phyloP scores from a whole-genome alignment of 2,329 filamentous ascomycete species.

The Cadophora gregata region DNA sequence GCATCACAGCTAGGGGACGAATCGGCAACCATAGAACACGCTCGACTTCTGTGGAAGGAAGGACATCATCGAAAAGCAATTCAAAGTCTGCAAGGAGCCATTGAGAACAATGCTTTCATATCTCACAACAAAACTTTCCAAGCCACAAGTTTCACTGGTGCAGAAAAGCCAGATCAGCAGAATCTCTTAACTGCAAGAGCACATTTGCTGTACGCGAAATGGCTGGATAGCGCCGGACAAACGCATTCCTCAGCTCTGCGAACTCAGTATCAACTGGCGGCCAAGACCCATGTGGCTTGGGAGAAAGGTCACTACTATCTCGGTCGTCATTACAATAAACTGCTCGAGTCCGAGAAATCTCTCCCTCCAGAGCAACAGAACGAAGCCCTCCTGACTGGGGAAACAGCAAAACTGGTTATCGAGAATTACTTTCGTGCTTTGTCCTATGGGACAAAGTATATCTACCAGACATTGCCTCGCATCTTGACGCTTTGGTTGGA shows the following conservation, averaged over 20 bases:
- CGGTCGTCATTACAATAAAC: constrained; percentile 95
- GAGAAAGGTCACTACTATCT: constrained; percentile 98
- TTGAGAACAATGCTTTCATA: constrained; percentile 79
- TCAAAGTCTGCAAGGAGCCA: constrained; percentile 85
- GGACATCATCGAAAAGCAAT: constrained; percentile 95
- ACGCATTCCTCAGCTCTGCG: constrained; percentile 83
- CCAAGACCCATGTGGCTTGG: constrained; percentile 75
- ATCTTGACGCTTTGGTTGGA: constrained; percentile 94
- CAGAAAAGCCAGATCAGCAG: constrained; percentile 50
- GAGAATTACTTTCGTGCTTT: constrained; percentile 92
- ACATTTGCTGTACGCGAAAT: constrained; percentile 89
- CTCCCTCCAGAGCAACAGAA: constrained; percentile 79
- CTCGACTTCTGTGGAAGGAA: constrained; percentile 90
- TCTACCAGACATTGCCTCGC: constrained; percentile 92
- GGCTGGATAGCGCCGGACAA: constrained; percentile 94
- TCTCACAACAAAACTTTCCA: constrained; percentile 41
- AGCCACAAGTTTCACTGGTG: constrained; percentile 32
- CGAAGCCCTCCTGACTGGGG: constrained; percentile 78
- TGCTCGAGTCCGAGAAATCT: constrained; percentile 85
- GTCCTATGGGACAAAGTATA: constrained; percentile 89
- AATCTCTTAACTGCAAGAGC: constrained; percentile 75
- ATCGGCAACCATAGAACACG: constrained; percentile 92
- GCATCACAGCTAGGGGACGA: constrained; percentile 84
- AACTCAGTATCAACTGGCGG: constrained; percentile 81
- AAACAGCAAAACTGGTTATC: constrained; percentile 85